Conservation (phyloP, 1,139 yeast genomes). For the Cylindricascospora bacillispora region DNA sequence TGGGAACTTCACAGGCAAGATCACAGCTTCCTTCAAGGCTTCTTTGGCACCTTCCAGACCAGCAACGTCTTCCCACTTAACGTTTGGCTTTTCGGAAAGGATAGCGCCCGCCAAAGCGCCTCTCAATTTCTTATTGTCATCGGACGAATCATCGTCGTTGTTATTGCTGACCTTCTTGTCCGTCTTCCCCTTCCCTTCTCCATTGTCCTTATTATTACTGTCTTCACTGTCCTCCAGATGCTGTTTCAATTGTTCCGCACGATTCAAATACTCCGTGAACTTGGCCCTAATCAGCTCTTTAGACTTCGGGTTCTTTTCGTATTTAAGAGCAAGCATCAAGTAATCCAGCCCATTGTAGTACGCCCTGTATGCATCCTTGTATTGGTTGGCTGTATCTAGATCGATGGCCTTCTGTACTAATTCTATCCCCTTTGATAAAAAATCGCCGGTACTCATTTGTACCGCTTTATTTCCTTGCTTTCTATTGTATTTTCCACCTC, state of each 20-base stretch:
- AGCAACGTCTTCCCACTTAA: slow-evolving; percentile 91
- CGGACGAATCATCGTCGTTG: slow-evolving; percentile 53
- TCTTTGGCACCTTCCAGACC: slow-evolving; percentile 94
- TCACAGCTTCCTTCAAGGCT: slow-evolving; percentile 94
- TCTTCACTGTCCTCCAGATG: slow-evolving; percentile 43
- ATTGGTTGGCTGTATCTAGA: slow-evolving; percentile 81
- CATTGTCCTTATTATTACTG: slow-evolving; percentile 21
- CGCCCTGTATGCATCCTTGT: slow-evolving; percentile 87
- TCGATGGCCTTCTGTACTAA: slow-evolving; percentile 90
- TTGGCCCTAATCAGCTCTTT: slow-evolving; percentile 82
- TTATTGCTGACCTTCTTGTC: slow-evolving; percentile 23
- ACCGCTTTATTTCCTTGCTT: neutral
- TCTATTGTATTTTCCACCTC: slow-evolving; percentile 1
- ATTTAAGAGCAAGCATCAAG: slow-evolving; percentile 88
- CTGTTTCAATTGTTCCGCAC: slow-evolving; percentile 91
- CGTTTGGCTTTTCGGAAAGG: slow-evolving; percentile 83
- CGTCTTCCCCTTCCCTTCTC: slow-evolving; percentile 22
- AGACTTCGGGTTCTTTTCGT: slow-evolving; percentile 82
- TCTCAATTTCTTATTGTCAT: slow-evolving; percentile 75
- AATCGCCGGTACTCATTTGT: slow-evolving; percentile 55
- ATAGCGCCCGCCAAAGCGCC: slow-evolving; percentile 92
- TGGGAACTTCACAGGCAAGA: slow-evolving; percentile 87
- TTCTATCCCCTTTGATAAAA: slow-evolving; percentile 85
- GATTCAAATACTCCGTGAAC: slow-evolving; percentile 77
- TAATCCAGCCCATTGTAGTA: slow-evolving; percentile 92